Evolutionary conservation across 2,329 filamentous ascomycete species (phyloP), one percentile per base, ranked within the genome.

Genomic region (Cordyceps farinosa): DNA sequence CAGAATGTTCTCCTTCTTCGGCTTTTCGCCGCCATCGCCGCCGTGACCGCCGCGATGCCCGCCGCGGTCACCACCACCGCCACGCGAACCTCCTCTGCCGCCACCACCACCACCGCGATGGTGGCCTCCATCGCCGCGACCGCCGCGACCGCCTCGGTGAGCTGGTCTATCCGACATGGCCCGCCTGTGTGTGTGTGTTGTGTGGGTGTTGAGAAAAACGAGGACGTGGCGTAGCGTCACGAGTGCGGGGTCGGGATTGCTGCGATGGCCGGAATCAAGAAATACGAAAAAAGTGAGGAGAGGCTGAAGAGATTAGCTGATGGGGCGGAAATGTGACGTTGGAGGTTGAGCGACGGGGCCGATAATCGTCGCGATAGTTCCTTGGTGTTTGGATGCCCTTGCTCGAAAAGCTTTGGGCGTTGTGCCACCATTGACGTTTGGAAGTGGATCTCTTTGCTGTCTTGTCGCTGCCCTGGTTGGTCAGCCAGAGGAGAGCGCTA

Each of bases 1-100:
- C 61, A 99, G 86, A 71, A 99, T 99, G 76, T 97, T 98, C 79
- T 99, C 95, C 83, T 98, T 98, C 87, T 97, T 97, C 65, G 92
- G 91, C 70, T 89, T 86, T 78, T 96, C 91, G 69, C 84, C 79
- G 54, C 77, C 77, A 59, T 78, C 76, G 45, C 78, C 76, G 59
- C 77, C 75, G 54, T 76, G 77, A 60, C 78, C 76, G 48, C 78
- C 76, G 57, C 78, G 77, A 53, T 45, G 38, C 13, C 59, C 59
- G 45, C 70, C 70, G 42, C 67, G 72, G 57, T 69, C 74, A n/a
- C 73, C 75, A 60, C 72, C 77, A 64, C 74, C 72, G 42, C 75
- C 79, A 63, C 79, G 74, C 58, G 77, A 73, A 66, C 80, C 78
- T 70, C 81, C 80, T 7, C 48, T n/a, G 70, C 81, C 78, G 69